Base-by-base conservation (phyloP, 306 rosid genomes). In the Fagus sylvatica region DNA sequence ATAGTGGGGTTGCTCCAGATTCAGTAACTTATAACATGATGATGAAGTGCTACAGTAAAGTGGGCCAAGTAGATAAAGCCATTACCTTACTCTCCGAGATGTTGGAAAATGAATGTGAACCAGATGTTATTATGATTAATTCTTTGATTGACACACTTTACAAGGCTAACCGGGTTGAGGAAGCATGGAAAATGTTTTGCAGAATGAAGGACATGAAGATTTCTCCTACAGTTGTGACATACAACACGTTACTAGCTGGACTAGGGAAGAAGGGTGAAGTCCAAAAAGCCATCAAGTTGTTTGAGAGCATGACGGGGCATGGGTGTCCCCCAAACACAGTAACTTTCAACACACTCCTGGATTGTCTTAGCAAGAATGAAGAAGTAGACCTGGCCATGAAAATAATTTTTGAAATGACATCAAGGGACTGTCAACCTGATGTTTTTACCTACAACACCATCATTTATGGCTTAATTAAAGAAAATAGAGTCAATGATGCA, bases 31-130 rank as follows among this genome's bases (percentile, higher is more conserved):
- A 92, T 79, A 95, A 86, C 81, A 90, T 90, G 89, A 88, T 95
- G 97, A 95, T 95, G 91, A 91, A 91, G 83, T 95, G 98, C 90
- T 89, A 89, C 74, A 91, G 90, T 84, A 95, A 86, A 87, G 90
- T 82, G 69, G 98, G 98, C 64, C 81, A 86, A 82, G 83, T 88
- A 77, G 98, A 95, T 76, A 92, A 87, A 61, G 95, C 98, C 72
- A 65, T 84, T 61, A 76, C 87, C 71, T 87, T 95, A 82, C 89
- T 92, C 67, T 77, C 74, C 46, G 89, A 88, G 85, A 95, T 95
- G 98, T 83, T 83, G 77, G 76, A 77, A 49, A 84, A 84, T 69
- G 90, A 88, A 68, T 95, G 98, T 42, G 96, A 89, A 78, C 96
- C 98, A 17, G 98, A 95, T 87, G 87, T 91, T 22, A 87, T 95